Evolutionary conservation across 2,329 filamentous ascomycete species (phyloP), one percentile per base, ranked within the genome.

Genomic region (Graphilbum sp.): DNA sequence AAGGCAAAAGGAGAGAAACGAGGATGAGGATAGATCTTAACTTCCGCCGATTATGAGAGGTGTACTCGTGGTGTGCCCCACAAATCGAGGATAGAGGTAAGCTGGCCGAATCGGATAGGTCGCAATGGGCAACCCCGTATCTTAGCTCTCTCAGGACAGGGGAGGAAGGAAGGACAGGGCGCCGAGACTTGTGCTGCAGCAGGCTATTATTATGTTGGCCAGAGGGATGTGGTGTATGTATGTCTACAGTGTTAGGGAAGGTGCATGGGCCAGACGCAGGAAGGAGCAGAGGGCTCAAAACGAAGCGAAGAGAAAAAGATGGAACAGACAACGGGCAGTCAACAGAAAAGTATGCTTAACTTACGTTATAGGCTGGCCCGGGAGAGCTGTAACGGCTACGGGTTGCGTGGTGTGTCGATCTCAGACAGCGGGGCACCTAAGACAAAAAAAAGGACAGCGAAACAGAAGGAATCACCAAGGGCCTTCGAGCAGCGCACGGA

Each of bases 391-490:
- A n/a, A n/a, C n/a, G n/a, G n/a, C n/a, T n/a, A n/a, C n/a, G n/a
- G n/a, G n/a, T n/a, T n/a, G n/a, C n/a, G n/a, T 29, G 15, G 27
- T 31, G 13, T 31, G 29, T 13, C 16, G 17, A 32, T 20, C 17
- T 20, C 17, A 24, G 17, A 39, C 32, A 31, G 37, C 20, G 37
- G 37, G 37, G 37, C 32, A 24, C 18, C 23, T 29, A n/a, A 30
- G 18, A 32, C 31, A 4, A 16, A 7, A 32, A 16, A 16, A 20
- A 32, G 31, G 31, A 38, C 21, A 25, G 36, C 36, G 24, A 34
- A 38, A 15, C 35, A 13, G 27, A 31, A 20, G 16, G 36, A 37
- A 32, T 10, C n/a, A 11, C 18, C 33, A 38, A 17, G 36, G 30
- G 17, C 18, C n/a, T 16, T 20, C 36, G 15, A 18, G 29, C 8